These are phyloP conservation scores for Cystofilobasidium bisporidii DNA, from an alignment of 768 basidiomycete species.

Conservation along the genomic window DNA sequence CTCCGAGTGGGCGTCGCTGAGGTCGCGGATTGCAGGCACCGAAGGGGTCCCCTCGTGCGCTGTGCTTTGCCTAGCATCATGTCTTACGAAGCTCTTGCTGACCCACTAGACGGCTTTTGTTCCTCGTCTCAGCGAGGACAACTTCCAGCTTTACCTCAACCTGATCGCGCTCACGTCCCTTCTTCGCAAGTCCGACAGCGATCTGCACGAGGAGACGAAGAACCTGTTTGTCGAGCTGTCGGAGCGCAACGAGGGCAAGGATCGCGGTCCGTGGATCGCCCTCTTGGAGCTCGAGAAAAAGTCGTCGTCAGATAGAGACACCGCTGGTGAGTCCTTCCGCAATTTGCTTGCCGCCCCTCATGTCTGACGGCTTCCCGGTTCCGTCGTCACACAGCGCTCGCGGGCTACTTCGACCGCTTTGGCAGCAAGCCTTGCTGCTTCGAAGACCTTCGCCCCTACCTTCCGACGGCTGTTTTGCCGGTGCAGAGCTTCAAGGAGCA, in stretches of 20 bases:
- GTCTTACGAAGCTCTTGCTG: no score
- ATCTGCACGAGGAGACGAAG: constrained; percentile 22
- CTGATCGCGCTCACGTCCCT: constrained; percentile 16
- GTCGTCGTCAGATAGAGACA: constrained; percentile 32
- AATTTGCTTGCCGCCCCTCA: background rate
- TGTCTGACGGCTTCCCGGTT: constrained; percentile 31
- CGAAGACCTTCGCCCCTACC: constrained; percentile 68
- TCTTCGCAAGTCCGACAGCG: background rate
- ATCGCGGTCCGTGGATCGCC: constrained; percentile 65
- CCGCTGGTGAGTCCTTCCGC: background rate
- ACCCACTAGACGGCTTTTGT: no score
- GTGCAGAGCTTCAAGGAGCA: constrained; percentile 35
- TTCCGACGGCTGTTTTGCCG: background rate
- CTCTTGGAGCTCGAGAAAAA: constrained; percentile 55
- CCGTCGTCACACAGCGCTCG: constrained; percentile 29
- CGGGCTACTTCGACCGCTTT: constrained; percentile 58
- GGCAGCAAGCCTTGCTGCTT: constrained; percentile 77
- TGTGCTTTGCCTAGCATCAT: background rate
- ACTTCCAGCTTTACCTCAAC: constrained; percentile 24
- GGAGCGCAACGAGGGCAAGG: constrained; percentile 56
- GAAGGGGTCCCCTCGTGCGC: constrained; percentile 1
- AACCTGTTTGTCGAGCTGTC: constrained; percentile 52
- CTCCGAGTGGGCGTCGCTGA: constrained; percentile 17
- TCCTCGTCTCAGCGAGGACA: constrained; percentile 12
- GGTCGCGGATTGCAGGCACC: constrained; percentile 1